Conservation (phyloP, 2,329 filamentous ascomycete species). For the Hymenoscyphus infarciens region DNA sequence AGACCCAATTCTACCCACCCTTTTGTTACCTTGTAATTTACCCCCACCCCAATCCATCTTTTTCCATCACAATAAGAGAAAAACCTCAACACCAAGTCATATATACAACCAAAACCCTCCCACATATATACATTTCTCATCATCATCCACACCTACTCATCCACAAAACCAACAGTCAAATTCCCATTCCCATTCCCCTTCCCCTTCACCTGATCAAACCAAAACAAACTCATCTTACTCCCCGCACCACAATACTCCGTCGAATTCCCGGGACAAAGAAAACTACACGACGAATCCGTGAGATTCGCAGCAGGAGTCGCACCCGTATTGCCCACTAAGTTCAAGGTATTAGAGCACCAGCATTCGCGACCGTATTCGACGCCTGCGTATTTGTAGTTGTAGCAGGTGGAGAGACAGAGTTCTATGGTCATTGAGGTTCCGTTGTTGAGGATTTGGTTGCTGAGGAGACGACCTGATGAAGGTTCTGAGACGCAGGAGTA, state of each 20-base stretch:
- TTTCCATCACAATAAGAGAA: background rate
- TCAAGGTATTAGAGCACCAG: constrained; percentile 38
- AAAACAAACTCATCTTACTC: constrained; percentile 28
- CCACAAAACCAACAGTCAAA: background rate
- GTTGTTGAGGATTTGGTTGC: constrained; percentile 24
- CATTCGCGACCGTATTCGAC: constrained; percentile 41
- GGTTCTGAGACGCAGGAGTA: constrained; percentile 31
- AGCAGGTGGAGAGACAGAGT: constrained; percentile 34
- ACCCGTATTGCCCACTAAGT: background rate
- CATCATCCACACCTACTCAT: background rate
- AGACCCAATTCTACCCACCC: background rate
- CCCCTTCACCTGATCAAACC: constrained; percentile 18
- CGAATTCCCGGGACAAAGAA: constrained; percentile 21
- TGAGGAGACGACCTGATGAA: constrained; percentile 24
- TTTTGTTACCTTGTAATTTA: background rate
- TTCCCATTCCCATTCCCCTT: constrained; percentile 2
- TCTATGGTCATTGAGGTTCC: constrained; percentile 35
- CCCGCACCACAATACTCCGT: constrained; percentile 36
- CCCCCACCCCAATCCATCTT: background rate
- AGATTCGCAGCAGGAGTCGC: constrained; percentile 12
- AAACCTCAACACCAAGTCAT: background rate
- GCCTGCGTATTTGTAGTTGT: constrained; percentile 37
- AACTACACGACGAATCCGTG: constrained; percentile 13
- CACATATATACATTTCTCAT: background rate
- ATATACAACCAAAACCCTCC: background rate